phyloP scores from a whole-genome alignment of 2,329 filamentous ascomycete genomes.

The Pseudogymnoascus verrucosus region DNA sequence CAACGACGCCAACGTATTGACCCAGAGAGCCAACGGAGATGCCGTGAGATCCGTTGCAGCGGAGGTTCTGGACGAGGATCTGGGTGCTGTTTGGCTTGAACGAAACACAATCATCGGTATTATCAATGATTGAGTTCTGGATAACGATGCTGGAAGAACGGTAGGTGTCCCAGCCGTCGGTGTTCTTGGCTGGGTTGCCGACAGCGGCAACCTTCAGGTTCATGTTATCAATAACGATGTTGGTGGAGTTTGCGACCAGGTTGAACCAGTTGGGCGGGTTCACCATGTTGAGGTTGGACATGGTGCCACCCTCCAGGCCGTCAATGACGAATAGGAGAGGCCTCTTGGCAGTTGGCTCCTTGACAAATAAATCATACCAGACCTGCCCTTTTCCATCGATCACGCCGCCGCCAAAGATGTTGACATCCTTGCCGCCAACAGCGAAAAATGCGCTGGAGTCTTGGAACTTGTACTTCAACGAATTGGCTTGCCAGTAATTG shows the following conservation, averaged over 20 bases:
- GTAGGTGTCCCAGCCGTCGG: constrained; percentile 59
- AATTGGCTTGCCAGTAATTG: constrained; percentile 58
- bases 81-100: constrained; percentile 69
- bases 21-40: constrained; percentile 66
- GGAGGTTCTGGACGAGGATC: constrained; percentile 57
- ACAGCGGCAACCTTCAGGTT: constrained; percentile 47
- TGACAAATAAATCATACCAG: constrained; percentile 50
- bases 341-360: constrained; percentile 47
- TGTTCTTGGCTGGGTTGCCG: constrained; percentile 55
- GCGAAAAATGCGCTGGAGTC: constrained; percentile 61
- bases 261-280: constrained; percentile 56
- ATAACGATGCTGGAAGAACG: constrained; percentile 55
- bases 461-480: constrained; percentile 58
- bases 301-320: constrained; percentile 47
- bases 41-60: constrained; percentile 63
- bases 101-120: constrained; percentile 63
- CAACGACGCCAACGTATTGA: constrained; percentile 52
- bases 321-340: constrained; percentile 51
- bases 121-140: constrained; percentile 56
- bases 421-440: constrained; percentile 56
- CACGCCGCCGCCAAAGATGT: constrained; percentile 58
- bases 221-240: constrained; percentile 57
- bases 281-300: constrained; percentile 51
- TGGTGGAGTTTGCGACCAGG: constrained; percentile 55
- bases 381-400: constrained; percentile 57